Conservation (phyloP, 2,329 filamentous ascomycete genomes). For the Paraconiothyrium brasiliense region DNA sequence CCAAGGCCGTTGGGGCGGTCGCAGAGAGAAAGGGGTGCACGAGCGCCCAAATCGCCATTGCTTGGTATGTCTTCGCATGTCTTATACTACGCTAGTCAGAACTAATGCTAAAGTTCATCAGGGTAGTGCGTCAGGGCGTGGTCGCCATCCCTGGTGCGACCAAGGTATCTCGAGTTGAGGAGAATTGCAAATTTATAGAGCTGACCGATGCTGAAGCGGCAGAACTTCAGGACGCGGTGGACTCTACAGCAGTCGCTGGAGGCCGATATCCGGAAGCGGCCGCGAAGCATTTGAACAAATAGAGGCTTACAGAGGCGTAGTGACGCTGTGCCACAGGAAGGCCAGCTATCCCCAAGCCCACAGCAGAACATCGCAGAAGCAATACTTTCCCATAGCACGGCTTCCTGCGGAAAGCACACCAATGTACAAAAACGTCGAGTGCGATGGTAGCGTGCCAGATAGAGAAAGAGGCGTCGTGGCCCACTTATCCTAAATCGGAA, state of each 20-base stretch:
- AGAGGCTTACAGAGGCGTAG: not conserved
- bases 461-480: conserved; percentile 5
- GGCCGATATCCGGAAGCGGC: conserved; percentile 1
- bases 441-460: not conserved
- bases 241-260: not conserved
- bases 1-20: conserved; percentile 65
- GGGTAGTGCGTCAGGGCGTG: conserved; percentile 59
- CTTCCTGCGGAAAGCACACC: too few relatives aligned
- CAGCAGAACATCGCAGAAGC: too few relatives aligned
- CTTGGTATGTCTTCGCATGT: conserved; percentile 55
- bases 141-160: conserved; percentile 73
- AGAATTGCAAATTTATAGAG: conserved; percentile 66
- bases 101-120: not conserved
- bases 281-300: conserved; percentile 1
- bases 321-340: not conserved
- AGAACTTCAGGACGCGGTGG: conserved; percentile 48
- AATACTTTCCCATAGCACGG: too few relatives aligned
- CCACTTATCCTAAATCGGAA: not conserved
- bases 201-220: conserved; percentile 54
- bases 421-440: too few relatives aligned
- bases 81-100: not conserved
- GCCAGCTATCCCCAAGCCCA: too few relatives aligned
- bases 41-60: conserved; percentile 69
- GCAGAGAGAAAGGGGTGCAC: conserved; percentile 66
- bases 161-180: conserved; percentile 60